phyloP scores from a whole-genome alignment of 2,329 filamentous ascomycete species.

The Shiraia sp. region DNA sequence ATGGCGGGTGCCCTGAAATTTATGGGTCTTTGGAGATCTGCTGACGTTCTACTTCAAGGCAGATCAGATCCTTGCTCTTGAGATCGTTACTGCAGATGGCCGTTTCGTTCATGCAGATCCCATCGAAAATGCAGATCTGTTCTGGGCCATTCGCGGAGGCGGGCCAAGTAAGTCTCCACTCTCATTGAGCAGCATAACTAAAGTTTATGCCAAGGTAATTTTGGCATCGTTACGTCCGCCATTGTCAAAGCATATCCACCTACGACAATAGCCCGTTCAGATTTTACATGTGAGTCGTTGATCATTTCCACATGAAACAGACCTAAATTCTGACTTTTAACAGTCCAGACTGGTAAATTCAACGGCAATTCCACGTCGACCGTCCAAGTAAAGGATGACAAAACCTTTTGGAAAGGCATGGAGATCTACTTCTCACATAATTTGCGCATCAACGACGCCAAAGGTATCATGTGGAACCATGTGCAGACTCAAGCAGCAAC shows the following conservation, averaged over 20 bases:
- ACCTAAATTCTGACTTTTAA: too few species aligned
- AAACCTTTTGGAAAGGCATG: constrained; percentile 34
- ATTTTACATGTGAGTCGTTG: too few species aligned
- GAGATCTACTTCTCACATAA: constrained; percentile 26
- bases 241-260: constrained; percentile 33
- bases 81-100: constrained; percentile 32
- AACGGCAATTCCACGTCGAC: constrained; percentile 19
- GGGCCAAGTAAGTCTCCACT: constrained; percentile 24
- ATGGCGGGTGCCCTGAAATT: too few species aligned
- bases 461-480: constrained; percentile 30
- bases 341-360: constrained; percentile 25
- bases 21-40: too few species aligned
- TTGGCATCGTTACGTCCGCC: constrained; percentile 32
- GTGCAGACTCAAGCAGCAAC: constrained; percentile 16
- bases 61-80: constrained; percentile 30
- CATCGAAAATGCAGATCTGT: constrained; percentile 28
- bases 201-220: constrained; percentile 25
- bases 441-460: constrained; percentile 24
- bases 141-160: constrained; percentile 36
- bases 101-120: constrained; percentile 27
- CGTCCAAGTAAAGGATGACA: constrained; percentile 14
- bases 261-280: constrained; percentile 26
- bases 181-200: neutral
- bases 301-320: too few species aligned
- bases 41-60: too few species aligned